Evolutionary conservation across 345 rosid species (phyloP), one percentile per base, ranked within the genome.

Genomic region (Syzygium aromaticum): DNA sequence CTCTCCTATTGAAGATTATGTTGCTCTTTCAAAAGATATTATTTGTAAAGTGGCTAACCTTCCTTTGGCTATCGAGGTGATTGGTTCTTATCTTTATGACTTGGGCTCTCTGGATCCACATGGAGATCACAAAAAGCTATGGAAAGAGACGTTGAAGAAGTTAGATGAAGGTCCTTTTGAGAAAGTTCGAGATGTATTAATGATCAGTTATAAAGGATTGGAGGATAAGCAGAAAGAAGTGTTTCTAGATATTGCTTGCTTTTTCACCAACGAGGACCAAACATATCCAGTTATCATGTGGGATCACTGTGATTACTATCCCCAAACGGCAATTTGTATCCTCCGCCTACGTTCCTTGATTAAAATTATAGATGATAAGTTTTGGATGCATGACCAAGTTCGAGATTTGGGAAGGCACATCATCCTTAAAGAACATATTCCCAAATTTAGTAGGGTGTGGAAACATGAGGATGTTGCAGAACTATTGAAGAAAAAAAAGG

Each of bases 331-430:
- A 40, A 40, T 40, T 40, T 1, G 43, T 40, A 4, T 40, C 43
- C 43, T 40, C 43, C 43, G 5, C 43, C 43, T 40, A 40, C 5
- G 43, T 1, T 40, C 88, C 12, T 53, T 86, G 52, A 25, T 86
- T 1, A 86, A 77, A 54, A 40, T 86, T 54, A 23, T 1, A 2
- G 73, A 40, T 38, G 3, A 54, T 14, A 86, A 11, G 46, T 53
- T 86, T 5, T 38, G 85, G 85, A 86, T 86, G 88, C 88, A 86
- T 77, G 73, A 77, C 38, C 49, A 52, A 10, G 25, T 86, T 14
- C 53, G 85, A 54, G 73, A 52, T 14, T 3, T 86, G 17, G 88
- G 88, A 40, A 86, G 88, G 10, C 3, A 53, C 1, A 73, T 77
- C 11, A 40, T 86, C 15, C 30, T 23, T 52, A 1, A 63, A n/a